These are phyloP conservation scores for Grigorovia jiainica DNA, from an alignment of 805 yeast genomes.

Conservation along the genomic window DNA sequence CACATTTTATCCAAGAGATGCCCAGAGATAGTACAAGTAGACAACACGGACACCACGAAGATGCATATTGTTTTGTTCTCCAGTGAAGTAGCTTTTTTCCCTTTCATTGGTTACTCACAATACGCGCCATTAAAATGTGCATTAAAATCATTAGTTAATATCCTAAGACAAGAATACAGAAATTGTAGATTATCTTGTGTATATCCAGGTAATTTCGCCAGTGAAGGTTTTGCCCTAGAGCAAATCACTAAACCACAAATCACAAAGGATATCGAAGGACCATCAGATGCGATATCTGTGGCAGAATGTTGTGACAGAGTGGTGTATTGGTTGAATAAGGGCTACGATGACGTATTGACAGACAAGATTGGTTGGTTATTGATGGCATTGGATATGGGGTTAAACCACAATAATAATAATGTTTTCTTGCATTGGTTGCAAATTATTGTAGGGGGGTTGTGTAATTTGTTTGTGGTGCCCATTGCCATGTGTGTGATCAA, in stretches of 20 bases:
- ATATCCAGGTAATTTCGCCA: constrained; percentile 80
- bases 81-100: constrained; percentile 72
- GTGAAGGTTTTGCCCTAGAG: constrained; percentile 82
- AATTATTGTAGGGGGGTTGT: constrained; percentile 37
- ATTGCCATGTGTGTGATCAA: constrained; percentile 43
- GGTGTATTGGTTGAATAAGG: constrained; percentile 45
- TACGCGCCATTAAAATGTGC: constrained; percentile 90
- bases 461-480: constrained; percentile 48
- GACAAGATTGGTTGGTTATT: constrained; percentile 82
- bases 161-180: constrained; percentile 76
- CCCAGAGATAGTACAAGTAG: too few relatives aligned
- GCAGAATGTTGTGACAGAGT: constrained; percentile 57
- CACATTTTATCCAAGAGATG: constrained; percentile 46
- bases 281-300: constrained; percentile 60
- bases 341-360: constrained; percentile 67
- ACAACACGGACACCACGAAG: too few relatives aligned
- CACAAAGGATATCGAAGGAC: constrained; percentile 76
- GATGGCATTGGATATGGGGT: constrained; percentile 56
- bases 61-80: constrained; percentile 53
- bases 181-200: constrained; percentile 58
- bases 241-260: constrained; percentile 78
- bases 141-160: constrained; percentile 60
- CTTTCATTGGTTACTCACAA: constrained; percentile 84
- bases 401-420: constrained; percentile 40
- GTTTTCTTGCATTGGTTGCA: constrained; percentile 48